Base-by-base conservation (phyloP, 495 filamentous ascomycete genomes). In the Xylaria curta region DNA sequence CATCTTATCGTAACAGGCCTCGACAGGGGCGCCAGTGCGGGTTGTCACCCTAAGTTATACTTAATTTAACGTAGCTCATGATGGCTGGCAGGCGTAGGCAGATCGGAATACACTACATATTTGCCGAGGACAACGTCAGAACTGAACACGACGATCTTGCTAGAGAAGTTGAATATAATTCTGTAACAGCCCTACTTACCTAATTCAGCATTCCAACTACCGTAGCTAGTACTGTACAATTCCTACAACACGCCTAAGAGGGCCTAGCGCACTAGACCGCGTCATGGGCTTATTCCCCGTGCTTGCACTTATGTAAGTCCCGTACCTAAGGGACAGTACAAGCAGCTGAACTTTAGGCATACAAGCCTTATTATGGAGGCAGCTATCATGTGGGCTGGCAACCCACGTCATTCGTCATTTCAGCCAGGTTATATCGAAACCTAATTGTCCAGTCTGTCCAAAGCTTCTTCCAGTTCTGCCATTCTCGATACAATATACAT, bases 401-500 rank as follows among this genome's bases (percentile, higher is more conserved):
- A 21, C 38, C 58, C 58, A 60, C 58, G 58, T 60, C 58, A 60
- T 60, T n/a, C 58, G 58, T 38, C 58, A 60, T 60, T n/a, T 38
- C 31, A 0, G 58, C 38, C 21, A 38, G 26, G 13, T 26, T 38
- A 19, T n/a, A 60, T 24, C 54, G 4, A 28, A 59, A 46, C 38
- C 38, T 42, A 42, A 42, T 15, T 46, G 42, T 46, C 42, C 15
- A 17, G 42, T 46, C 42, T 5, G 42, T 13, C 13, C 53, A 8
- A 56, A 9, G 21, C 51, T 21, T 13, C 33, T n/a, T 31, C 51
- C 24, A 54, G 21, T 54, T 49, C 46, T 49, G 46, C 17, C n/a
- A 24, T 21, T 54, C 51, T 59, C 26, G 28, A 31, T 3, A 31
- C 28, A 31, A 31, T n/a, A n/a, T n/a, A n/a, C n/a, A n/a, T n/a